Percentiles rank a stretch among this genome's conserved stretches.
Evolutionary conservation across 2,329 filamentous ascomycete genomes (phyloP).

Genomic region (Alternaria ethzedia): DNA sequence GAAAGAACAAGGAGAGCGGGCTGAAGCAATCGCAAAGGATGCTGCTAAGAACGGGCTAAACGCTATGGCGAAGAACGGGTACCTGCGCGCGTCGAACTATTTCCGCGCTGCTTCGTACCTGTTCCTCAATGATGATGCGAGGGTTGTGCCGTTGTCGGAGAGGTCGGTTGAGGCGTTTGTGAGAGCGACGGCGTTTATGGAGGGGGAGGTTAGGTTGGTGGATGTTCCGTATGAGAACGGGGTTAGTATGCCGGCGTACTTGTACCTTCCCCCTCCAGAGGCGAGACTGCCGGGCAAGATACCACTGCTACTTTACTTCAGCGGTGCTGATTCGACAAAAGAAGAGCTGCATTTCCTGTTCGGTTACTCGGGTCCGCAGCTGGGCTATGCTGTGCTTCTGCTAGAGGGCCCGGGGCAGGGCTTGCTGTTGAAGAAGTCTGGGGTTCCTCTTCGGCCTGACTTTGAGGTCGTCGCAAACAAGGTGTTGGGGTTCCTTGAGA

Average conservation of each 20-base stretch:
- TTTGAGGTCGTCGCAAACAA: constrained; percentile 32
- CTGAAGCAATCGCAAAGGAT: not conserved
- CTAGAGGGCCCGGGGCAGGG: constrained; percentile 59
- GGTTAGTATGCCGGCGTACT: not conserved
- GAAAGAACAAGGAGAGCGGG: not conserved
- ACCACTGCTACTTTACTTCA: constrained; percentile 1
- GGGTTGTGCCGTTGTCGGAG: not conserved
- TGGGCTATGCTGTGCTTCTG: constrained; percentile 54
- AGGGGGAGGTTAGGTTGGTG: not conserved
- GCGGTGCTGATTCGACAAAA: constrained; percentile 13
- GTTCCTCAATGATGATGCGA: not conserved
- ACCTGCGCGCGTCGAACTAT: not conserved
- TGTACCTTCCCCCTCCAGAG: not conserved
- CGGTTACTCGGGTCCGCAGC: constrained; percentile 38
- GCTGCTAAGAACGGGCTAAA: not conserved
- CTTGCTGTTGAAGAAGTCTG: constrained; percentile 33
- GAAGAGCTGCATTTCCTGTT: constrained; percentile 47
- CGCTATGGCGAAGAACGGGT: constrained; percentile 6
- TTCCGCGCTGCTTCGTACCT: not conserved
- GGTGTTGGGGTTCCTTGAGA: constrained; percentile 25
- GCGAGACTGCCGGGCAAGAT: not conserved
- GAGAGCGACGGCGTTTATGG: not conserved
- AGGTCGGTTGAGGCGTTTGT: not conserved
- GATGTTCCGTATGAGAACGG: not conserved
- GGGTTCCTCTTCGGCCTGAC: constrained; percentile 26